Evolutionary conservation across 169 alveolate species (phyloP).

Genomic region (Theileria sp.): DNA sequence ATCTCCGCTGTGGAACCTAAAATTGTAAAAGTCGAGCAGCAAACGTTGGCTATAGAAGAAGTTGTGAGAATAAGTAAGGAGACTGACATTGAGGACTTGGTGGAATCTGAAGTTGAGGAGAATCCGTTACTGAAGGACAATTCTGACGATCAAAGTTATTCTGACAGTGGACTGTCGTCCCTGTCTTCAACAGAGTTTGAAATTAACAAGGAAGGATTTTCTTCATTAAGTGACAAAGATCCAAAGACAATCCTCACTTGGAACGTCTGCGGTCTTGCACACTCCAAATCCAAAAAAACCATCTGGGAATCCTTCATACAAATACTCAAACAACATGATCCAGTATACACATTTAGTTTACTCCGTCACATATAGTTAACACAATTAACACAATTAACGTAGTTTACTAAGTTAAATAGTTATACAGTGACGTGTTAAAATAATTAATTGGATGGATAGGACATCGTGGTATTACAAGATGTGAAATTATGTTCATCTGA

Average conservation of each 20-base stretch:
- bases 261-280: slow-evolving; percentile 35
- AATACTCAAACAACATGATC: slow-evolving; percentile 10
- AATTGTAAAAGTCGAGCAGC: neutral
- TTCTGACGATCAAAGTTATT: neutral
- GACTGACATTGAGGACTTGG: neutral
- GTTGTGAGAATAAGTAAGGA: neutral
- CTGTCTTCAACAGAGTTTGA: slow-evolving; percentile 21
- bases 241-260: slow-evolving; percentile 41
- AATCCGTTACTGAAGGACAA: slow-evolving; percentile 31
- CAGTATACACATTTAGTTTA: slow-evolving; percentile 12
- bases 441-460: neutral
- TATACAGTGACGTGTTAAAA: no score
- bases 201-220: neutral
- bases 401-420: no score
- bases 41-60: neutral
- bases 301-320: slow-evolving; percentile 24
- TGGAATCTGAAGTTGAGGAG: slow-evolving; percentile 7
- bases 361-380: no score
- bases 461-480: slow-evolving; percentile 37
- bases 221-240: slow-evolving; percentile 24
- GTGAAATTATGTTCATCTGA: slow-evolving; percentile 41
- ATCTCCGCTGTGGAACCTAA: neutral
- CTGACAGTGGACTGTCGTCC: neutral
- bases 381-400: no score
- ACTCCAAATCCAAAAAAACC: neutral